phyloP scores from a whole-genome alignment of 176 grass and related monocot genomes.

The Aegilops tauschii region DNA sequence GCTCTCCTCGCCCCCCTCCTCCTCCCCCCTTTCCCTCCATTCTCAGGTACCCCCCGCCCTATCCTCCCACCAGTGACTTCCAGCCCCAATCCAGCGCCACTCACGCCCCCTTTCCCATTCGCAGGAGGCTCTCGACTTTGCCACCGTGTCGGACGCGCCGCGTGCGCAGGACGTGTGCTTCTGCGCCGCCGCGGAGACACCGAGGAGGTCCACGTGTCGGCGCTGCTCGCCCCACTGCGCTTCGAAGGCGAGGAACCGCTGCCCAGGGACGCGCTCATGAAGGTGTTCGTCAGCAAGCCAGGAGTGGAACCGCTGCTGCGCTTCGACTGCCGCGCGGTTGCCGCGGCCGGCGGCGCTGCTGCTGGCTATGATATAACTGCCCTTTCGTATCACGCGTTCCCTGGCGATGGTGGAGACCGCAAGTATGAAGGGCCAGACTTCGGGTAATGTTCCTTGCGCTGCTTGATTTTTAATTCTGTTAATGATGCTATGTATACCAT shows the following conservation, averaged over 20 bases:
- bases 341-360: not conserved
- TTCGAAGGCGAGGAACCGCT: slow-evolving; percentile 28
- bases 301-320: slow-evolving; percentile 44
- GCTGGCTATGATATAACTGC: slow-evolving; percentile 37
- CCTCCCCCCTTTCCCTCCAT: not conserved
- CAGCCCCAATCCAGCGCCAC: not conserved
- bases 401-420: slow-evolving; percentile 15
- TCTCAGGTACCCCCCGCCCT: slow-evolving; percentile 24
- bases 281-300: slow-evolving; percentile 68
- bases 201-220: slow-evolving; percentile 69
- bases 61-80: not conserved
- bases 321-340: slow-evolving; percentile 61
- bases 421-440: slow-evolving; percentile 50
- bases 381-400: slow-evolving; percentile 44
- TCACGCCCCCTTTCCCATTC: not conserved
- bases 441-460: slow-evolving; percentile 40
- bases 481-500: not conserved
- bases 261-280: slow-evolving; percentile 50
- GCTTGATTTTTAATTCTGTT: not conserved
- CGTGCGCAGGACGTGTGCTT: slow-evolving; percentile 56
- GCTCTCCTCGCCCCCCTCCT: slow-evolving; percentile 32
- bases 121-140: slow-evolving; percentile 44
- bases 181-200: slow-evolving; percentile 30
- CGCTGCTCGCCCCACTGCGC: slow-evolving; percentile 60
- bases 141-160: slow-evolving; percentile 36